These are phyloP conservation scores for Chlorella sorokiniana DNA, from an alignment of 139 green algal genomes.

Conservation along the genomic window DNA sequence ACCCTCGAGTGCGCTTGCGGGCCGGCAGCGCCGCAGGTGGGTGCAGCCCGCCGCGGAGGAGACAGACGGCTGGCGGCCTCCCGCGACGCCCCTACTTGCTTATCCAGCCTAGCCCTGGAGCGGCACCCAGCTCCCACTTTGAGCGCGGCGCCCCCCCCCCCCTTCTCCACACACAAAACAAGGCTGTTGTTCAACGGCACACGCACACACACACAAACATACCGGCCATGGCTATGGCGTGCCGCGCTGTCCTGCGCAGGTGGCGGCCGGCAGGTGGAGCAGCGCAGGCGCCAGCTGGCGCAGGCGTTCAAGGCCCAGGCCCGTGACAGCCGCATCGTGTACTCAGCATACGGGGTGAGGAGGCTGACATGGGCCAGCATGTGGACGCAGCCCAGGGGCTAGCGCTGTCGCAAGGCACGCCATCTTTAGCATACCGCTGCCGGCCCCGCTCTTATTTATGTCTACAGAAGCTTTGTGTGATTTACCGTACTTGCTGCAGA, in stretches of 20 bases:
- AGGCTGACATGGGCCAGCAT: too few species aligned
- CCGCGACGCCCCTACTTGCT: too few species aligned
- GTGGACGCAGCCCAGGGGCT: too few species aligned
- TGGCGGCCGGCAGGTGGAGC: not conserved
- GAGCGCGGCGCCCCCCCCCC: too few species aligned
- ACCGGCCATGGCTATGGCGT: too few species aligned
- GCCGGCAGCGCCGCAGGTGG: not conserved
- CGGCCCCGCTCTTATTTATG: not conserved
- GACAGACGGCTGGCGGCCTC: too few species aligned
- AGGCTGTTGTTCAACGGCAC: too few species aligned
- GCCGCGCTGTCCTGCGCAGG: too few species aligned
- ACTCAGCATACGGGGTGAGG: conserved; percentile 30
- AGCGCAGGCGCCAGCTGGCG: not conserved
- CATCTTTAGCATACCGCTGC: not conserved
- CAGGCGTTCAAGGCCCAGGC: not conserved
- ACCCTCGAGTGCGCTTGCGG: not conserved
- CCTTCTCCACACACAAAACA: too few species aligned
- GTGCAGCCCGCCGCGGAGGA: not conserved
- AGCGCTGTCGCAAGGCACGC: not conserved
- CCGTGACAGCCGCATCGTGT: not conserved
- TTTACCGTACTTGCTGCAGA: not conserved
- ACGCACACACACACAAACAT: too few species aligned
- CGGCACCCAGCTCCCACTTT: too few species aligned
- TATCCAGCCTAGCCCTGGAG: too few species aligned
- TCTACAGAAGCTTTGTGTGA: not conserved